Evolutionary conservation across 768 basidiomycete genomes (phyloP), one percentile per base, ranked within the genome.

Genomic region (Lactarius vividus): DNA sequence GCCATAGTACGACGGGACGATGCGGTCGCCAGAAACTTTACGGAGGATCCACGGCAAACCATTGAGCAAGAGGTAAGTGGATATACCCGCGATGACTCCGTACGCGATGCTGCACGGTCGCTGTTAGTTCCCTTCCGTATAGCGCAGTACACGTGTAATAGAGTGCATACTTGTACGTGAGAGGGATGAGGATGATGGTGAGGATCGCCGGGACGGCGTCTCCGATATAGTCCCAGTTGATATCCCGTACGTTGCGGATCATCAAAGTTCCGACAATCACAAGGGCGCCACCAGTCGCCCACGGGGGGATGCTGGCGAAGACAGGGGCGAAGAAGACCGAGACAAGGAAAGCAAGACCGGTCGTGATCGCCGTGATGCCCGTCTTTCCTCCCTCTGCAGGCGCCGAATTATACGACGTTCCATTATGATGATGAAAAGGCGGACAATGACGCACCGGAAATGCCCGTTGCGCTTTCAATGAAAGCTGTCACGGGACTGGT

Each of bases 171-270:
- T 92, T 92, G 82, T 85, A 89, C 16, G 88, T 85, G 23, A 91
- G 76, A 11, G 90, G 90, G 65, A 94, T 94, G 61, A 91, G 82
- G 58, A 94, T 80, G 64, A 95, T 78, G 0, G 89, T 90, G 57
- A 95, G 76, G 81, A 95, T 94, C 0, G 92, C 91, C 15, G 92
- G 92, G 0, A 94, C 84, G n/a, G 88, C 84, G 72, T 94, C 92
- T 9, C 92, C 92, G 26, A 91, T 82, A 73, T 93, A 95, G 72
- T 88, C 82, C 92, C 92, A 95, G 76, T 95, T 95, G 75, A 95
- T 88, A 55, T 92, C 92, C 37, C 85, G 82, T 26, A 91, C 89
- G 71, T 86, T 88, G 57, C 89, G 84, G 75, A 92, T 90, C 92
- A 94, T 94, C 71, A 93, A 80, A 18, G 88, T 89, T n/a, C 92